Conservation (phyloP, 2,329 filamentous ascomycete species). For the Furcasterigmium sp. region DNA sequence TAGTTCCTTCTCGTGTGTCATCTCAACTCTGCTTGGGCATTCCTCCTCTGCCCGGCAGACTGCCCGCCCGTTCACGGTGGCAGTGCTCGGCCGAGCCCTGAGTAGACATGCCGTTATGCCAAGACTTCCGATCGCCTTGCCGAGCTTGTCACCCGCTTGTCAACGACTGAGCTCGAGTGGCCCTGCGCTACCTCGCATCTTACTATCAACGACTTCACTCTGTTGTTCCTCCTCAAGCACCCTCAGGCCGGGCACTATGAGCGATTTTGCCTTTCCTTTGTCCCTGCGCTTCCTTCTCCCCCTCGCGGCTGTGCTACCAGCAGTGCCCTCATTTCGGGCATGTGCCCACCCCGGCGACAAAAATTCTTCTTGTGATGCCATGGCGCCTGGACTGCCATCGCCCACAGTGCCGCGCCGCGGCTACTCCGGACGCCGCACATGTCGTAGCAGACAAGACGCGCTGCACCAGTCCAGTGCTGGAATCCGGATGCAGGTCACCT, state of each 20-base stretch:
- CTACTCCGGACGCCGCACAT: too few species aligned
- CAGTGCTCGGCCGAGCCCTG: constrained; percentile 1
- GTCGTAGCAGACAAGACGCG: too few species aligned
- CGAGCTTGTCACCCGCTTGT: constrained; percentile 12
- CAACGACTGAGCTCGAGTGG: constrained; percentile 7
- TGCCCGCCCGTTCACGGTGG: constrained; percentile 1
- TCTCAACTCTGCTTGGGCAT: not conserved
- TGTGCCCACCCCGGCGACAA: too few species aligned
- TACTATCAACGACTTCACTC: constrained; percentile 9
- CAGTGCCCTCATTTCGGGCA: too few species aligned
- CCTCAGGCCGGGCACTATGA: constrained; percentile 3
- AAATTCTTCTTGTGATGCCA: too few species aligned
- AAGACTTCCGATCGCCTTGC: constrained; percentile 12
- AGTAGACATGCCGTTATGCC: constrained; percentile 4
- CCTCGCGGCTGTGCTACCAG: too few species aligned
- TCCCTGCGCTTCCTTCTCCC: too few species aligned
- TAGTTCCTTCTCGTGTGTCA: too few species aligned
- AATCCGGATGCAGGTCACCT: too few species aligned
- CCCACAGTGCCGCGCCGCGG: too few species aligned
- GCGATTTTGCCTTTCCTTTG: constrained; percentile 9
- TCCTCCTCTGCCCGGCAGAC: not conserved
- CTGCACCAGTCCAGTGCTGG: too few species aligned
- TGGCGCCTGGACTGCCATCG: too few species aligned
- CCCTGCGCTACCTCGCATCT: constrained; percentile 13
- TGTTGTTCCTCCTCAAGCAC: constrained; percentile 6